phyloP scores from a whole-genome alignment of 2,329 filamentous ascomycete genomes.

The Xylaria sp. region DNA sequence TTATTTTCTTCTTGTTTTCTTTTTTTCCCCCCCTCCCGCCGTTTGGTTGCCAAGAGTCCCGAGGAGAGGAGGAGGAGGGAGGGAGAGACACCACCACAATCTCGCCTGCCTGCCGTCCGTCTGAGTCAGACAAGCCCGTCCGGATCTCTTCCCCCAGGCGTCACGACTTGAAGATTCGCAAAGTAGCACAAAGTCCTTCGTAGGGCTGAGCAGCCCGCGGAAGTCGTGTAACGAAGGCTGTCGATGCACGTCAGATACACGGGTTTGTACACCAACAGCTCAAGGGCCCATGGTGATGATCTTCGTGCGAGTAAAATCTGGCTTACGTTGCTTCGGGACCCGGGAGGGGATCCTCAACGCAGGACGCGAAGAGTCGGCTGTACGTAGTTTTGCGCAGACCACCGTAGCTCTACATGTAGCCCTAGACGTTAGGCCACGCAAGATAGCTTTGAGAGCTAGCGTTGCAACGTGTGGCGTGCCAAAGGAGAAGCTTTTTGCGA shows the following conservation, averaged over 20 bases:
- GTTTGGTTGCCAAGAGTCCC: too few species aligned
- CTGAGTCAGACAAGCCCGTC: conserved; percentile 22
- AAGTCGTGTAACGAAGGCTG: conserved; percentile 28
- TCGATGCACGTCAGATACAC: conserved; percentile 26
- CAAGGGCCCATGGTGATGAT: not conserved
- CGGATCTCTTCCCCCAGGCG: conserved; percentile 12
- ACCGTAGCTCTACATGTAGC: not conserved
- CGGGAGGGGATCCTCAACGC: too few species aligned
- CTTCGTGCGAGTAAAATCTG: not conserved
- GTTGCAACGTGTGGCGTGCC: conserved; percentile 27
- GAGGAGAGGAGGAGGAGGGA: too few species aligned
- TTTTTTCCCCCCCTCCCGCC: not conserved
- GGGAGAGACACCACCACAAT: too few species aligned
- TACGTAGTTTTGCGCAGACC: not conserved
- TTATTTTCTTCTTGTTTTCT: not conserved
- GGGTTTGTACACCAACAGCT: not conserved
- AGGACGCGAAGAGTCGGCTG: not conserved
- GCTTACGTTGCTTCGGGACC: not conserved
- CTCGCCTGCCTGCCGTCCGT: conserved; percentile 5
- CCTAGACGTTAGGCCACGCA: too few species aligned
- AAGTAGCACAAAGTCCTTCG: conserved; percentile 23
- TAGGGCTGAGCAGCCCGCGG: conserved; percentile 27
- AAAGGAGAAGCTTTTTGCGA: conserved; percentile 27
- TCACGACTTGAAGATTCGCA: conserved; percentile 11
- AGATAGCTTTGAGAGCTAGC: conserved; percentile 6